A percentile compares a stretch with the other conserved stretches of the same genome.
Evolutionary conservation across 1,284 basidiomycete genomes (phyloP).

Genomic region (Trametes polyzona): DNA sequence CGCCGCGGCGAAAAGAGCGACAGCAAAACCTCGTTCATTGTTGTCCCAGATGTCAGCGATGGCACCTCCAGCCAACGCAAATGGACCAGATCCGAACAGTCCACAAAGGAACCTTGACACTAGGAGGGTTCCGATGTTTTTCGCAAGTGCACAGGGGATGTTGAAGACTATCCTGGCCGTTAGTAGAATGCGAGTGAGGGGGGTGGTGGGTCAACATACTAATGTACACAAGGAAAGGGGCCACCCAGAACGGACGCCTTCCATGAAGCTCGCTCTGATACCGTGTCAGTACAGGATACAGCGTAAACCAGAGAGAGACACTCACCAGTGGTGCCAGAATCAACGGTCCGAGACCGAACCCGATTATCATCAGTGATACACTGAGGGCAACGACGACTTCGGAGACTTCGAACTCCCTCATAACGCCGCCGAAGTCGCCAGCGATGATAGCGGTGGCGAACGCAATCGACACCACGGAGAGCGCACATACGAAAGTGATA

Average conservation of each 20-base stretch:
- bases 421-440: constrained; percentile 44
- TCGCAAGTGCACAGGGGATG: constrained; percentile 47
- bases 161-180: constrained; percentile 27
- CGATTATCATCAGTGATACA: constrained; percentile 54
- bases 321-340: constrained; percentile 38
- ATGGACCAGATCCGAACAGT: constrained; percentile 67
- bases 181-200: neutral
- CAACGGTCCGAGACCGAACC: constrained; percentile 55
- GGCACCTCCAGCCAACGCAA: constrained; percentile 65
- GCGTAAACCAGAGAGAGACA: neutral
- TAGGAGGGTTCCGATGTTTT: constrained; percentile 68
- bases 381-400: constrained; percentile 49
- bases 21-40: constrained; percentile 59
- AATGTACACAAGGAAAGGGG: constrained; percentile 50
- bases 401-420: constrained; percentile 49
- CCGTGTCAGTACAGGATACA: constrained; percentile 21
- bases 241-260: constrained; percentile 55
- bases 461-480: constrained; percentile 44
- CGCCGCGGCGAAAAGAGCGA: constrained; percentile 62
- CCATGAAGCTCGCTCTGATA: constrained; percentile 57
- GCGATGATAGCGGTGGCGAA: constrained; percentile 65
- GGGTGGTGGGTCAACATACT: constrained; percentile 23
- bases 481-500: constrained; percentile 29
- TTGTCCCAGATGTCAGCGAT: constrained; percentile 72
- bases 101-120: constrained; percentile 71